Percentiles rank a stretch among this genome's conserved stretches.
phyloP scores from a whole-genome alignment of 2,329 filamentous ascomycete genomes.

The Cytospora piceae region DNA sequence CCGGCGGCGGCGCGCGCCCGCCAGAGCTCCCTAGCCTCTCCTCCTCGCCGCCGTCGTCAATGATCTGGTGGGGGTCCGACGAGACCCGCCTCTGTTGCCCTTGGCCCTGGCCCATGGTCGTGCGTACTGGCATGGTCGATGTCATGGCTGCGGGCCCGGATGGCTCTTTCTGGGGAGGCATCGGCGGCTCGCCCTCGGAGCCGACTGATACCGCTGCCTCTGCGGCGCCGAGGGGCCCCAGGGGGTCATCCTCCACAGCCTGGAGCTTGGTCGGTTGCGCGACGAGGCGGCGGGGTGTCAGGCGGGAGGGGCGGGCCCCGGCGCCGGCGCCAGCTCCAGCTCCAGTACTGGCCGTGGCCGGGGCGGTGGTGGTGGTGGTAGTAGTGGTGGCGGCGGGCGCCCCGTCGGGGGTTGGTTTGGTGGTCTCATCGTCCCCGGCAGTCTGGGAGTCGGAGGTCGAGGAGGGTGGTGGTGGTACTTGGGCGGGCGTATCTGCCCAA shows the following conservation, averaged over 20 bases:
- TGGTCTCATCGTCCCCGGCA: constrained; percentile 37
- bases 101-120: constrained; percentile 53
- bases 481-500: constrained; percentile 53
- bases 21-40: constrained; percentile 43
- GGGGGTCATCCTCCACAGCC: constrained; percentile 73
- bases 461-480: constrained; percentile 29
- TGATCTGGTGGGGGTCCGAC: constrained; percentile 66
- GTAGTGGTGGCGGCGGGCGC: constrained; percentile 38
- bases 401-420: constrained; percentile 37
- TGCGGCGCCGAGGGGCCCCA: constrained; percentile 73
- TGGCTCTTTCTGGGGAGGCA: constrained; percentile 69
- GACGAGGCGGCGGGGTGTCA: constrained; percentile 64
- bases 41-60: constrained; percentile 70
- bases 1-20: constrained; percentile 69
- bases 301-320: constrained; percentile 48
- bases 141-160: constrained; percentile 21
- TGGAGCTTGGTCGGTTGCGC: constrained; percentile 79
- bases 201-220: constrained; percentile 36
- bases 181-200: constrained; percentile 55
- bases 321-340: constrained; percentile 36
- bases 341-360: constrained; percentile 36
- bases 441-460: constrained; percentile 38
- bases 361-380: constrained; percentile 33
- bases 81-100: constrained; percentile 47
- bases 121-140: constrained; percentile 56